phyloP scores from a whole-genome alignment of 2,329 filamentous ascomycete genomes.

The Scorias spongiosa region DNA sequence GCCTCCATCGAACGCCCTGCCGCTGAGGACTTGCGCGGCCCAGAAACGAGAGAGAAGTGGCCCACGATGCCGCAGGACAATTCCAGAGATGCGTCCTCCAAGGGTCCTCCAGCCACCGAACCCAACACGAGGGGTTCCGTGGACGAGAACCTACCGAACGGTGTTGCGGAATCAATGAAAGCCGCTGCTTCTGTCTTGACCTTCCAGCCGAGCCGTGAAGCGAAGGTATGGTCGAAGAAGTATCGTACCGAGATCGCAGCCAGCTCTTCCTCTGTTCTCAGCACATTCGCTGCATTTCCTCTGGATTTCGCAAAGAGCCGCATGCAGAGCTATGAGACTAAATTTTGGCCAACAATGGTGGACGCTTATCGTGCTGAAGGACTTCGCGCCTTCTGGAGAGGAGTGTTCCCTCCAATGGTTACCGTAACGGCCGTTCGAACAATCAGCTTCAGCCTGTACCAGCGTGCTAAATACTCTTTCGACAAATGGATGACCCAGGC shows the following conservation, averaged over 20 bases:
- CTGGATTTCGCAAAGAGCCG: conserved; percentile 81
- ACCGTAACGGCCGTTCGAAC: conserved; percentile 66
- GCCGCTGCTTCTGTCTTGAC: conserved; percentile 6
- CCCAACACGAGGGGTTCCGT: neutral
- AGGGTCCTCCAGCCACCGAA: neutral
- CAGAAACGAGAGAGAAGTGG: neutral
- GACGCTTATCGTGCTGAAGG: conserved; percentile 50
- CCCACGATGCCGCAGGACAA: neutral
- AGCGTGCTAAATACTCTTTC: conserved; percentile 57
- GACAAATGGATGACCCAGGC: conserved; percentile 51
- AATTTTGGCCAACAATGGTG: conserved; percentile 49
- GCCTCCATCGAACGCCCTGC: conserved; percentile 14
- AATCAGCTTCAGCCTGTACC: conserved; percentile 68
- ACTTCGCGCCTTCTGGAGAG: conserved; percentile 35
- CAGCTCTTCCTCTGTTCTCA: conserved; percentile 60
- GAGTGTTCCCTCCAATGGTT: conserved; percentile 62
- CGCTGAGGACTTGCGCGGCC: neutral
- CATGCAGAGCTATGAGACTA: conserved; percentile 57
- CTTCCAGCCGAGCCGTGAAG: conserved; percentile 24
- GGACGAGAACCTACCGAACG: neutral
- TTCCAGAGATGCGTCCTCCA: neutral
- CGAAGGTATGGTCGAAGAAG: conserved; percentile 49
- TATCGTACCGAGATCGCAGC: conserved; percentile 73
- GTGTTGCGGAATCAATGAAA: neutral
- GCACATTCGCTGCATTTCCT: conserved; percentile 67